Percentiles rank a stretch among this genome's conserved stretches.
Conservation (phyloP, 768 basidiomycete genomes). For the Leucocoprinus leucothites region DNA sequence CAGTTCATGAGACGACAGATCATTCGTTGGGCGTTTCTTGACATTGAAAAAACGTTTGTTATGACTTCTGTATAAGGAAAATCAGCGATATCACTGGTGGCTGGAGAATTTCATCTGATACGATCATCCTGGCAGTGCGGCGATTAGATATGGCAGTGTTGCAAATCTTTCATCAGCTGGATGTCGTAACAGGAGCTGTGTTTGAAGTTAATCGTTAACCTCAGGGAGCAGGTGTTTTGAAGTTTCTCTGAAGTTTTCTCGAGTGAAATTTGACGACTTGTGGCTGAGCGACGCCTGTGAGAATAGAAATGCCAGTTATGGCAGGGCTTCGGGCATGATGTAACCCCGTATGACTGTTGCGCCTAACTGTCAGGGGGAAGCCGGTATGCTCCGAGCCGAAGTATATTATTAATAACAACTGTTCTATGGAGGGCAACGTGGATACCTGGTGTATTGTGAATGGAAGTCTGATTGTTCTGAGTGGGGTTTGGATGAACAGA, state of each 20-base stretch:
- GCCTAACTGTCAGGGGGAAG: background rate
- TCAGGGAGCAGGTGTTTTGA: background rate
- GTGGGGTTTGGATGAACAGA: constrained; percentile 1
- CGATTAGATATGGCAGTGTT: background rate
- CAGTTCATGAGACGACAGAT: too few species aligned
- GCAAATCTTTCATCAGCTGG: background rate
- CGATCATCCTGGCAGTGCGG: background rate
- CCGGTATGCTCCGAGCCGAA: constrained; percentile 12
- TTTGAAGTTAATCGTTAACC: too few species aligned
- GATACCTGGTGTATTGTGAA: constrained; percentile 5
- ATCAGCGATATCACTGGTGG: background rate
- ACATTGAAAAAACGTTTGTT: background rate
- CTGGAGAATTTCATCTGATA: background rate
- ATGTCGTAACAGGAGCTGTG: too few species aligned
- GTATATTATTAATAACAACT: constrained; percentile 5
- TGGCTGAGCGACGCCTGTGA: background rate
- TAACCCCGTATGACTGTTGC: background rate
- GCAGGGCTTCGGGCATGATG: constrained; percentile 4
- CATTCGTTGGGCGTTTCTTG: background rate
- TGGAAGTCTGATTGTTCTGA: constrained; percentile 6
- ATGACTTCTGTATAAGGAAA: constrained; percentile 1
- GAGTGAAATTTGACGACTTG: background rate
- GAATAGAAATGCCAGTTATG: background rate
- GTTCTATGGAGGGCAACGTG: background rate
- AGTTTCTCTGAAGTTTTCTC: too few species aligned